These are phyloP conservation scores for Xylaria sp. DNA, from an alignment of 495 filamentous ascomycete species.

Conservation along the genomic window DNA sequence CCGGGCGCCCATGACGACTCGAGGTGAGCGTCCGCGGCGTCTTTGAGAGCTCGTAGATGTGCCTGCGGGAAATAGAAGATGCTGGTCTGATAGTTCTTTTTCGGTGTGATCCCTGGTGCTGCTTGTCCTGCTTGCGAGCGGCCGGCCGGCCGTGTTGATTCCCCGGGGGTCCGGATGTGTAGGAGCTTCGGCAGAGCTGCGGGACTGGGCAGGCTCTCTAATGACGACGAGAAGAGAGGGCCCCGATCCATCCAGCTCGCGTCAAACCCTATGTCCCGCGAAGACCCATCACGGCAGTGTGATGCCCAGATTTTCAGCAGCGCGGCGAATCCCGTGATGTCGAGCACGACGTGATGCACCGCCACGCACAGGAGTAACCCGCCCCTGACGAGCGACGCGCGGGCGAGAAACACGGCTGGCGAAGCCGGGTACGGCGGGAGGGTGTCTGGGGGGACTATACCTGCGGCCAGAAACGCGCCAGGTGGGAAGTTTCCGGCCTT, in stretches of 20 bases:
- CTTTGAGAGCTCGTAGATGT: slow-evolving; percentile 31
- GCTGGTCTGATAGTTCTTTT: slow-evolving; percentile 5
- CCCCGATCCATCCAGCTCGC: slow-evolving; percentile 33
- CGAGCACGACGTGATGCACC: slow-evolving; percentile 38
- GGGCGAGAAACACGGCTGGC: slow-evolving; percentile 36
- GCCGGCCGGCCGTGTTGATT: slow-evolving; percentile 21
- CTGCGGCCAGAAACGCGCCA: slow-evolving; percentile 26
- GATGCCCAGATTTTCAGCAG: slow-evolving; percentile 42
- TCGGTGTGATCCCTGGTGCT: neutral
- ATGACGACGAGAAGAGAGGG: neutral
- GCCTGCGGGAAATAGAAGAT: slow-evolving; percentile 36
- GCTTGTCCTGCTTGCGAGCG: neutral
- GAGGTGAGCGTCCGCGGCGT: slow-evolving; percentile 30
- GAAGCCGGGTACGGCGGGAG: slow-evolving; percentile 30
- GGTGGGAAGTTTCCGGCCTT: slow-evolving; percentile 35
- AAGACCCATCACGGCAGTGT: slow-evolving; percentile 32
- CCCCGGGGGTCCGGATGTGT: slow-evolving; percentile 24
- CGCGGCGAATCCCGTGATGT: slow-evolving; percentile 39
- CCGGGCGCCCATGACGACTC: slow-evolving; percentile 9
- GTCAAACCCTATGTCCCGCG: slow-evolving; percentile 29
- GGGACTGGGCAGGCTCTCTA: neutral
- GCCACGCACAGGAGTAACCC: slow-evolving; percentile 37
- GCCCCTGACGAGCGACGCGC: slow-evolving; percentile 33
- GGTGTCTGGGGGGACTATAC: slow-evolving; percentile 32
- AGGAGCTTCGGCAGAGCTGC: slow-evolving; percentile 30